Conservation (phyloP, 306 rosid genomes). For the Quercus berberidifolia region DNA sequence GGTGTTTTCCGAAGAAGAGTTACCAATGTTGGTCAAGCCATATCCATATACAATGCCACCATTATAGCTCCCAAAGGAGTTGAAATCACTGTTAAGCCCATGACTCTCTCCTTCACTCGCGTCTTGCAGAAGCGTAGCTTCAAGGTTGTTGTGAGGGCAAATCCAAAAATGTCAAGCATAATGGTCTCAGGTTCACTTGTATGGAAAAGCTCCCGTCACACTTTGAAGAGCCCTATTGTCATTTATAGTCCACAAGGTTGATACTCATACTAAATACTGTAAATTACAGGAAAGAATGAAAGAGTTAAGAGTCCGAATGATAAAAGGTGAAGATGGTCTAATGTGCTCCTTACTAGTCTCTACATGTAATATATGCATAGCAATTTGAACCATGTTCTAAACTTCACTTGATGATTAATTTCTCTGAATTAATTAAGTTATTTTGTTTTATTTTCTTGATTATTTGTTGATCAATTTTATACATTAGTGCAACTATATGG, state of each 20-base stretch:
- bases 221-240: conserved; percentile 74
- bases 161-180: conserved; percentile 27
- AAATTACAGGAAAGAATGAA: too few species aligned
- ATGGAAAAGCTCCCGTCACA: conserved; percentile 53
- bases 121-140: conserved; percentile 51
- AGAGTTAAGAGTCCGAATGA: too few species aligned
- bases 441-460: too few species aligned
- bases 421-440: too few species aligned
- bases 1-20: conserved; percentile 58
- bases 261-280: too few species aligned
- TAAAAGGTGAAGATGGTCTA: too few species aligned
- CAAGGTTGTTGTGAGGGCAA: conserved; percentile 71
- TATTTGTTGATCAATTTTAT: too few species aligned
- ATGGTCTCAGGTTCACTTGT: conserved; percentile 56
- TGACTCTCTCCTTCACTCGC: conserved; percentile 42
- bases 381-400: too few species aligned
- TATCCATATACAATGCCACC: conserved; percentile 52
- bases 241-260: conserved; percentile 5
- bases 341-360: too few species aligned
- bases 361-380: too few species aligned
- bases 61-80: conserved; percentile 60
- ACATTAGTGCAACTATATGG: too few species aligned
- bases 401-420: too few species aligned
- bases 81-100: conserved; percentile 51
- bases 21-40: conserved; percentile 72